Base-by-base conservation (phyloP, 2,329 filamentous ascomycete genomes). In the Phialemonium atrogriseum region DNA sequence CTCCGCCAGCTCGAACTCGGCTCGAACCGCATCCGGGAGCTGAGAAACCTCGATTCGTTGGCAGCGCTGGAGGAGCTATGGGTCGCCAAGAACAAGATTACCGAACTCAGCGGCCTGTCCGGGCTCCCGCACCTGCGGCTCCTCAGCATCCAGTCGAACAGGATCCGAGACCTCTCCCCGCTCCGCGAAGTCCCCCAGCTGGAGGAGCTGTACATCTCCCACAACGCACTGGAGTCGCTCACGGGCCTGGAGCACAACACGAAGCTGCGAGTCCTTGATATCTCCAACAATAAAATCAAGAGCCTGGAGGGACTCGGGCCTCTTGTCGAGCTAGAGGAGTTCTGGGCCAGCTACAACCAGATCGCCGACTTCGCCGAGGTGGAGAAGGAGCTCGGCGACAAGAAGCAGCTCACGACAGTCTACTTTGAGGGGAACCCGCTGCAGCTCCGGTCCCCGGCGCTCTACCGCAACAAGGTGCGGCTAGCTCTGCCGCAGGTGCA, bases 61-160 rank as follows among this genome's bases (percentile, higher is more conserved):
- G 71, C 68, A n/a, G 70, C 71, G 7, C 62, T 98, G n/a, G 80
- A 93, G 54, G 78, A 94, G 55, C 68, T 95, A 11, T 96, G 88
- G 88, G 63, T 96, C 12, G 91, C 85, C 36, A 96, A 94, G 70
- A 95, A 95, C 64, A 95, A 94, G 54, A 94, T 98, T 47, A 83
- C 81, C 0, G 75, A 87, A 49, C 76, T 96, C 40, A 77, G 73
- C 41, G 81, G 84, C 32, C 71, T 96, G 11, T 69, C 69, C n/a
- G 70, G 74, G 1, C 70, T 98, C 17, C 68, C 77, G 7, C 88
- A 84, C 45, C 72, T 98, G 27, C 81, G 80, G 41, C 84, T 96
- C 30, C 76, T 98, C 32, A 93, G 85, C 48, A 87, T 98, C 47
- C 91, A 96, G 59, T 91, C 87, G 24, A 98, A 98, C 64, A 83